These are phyloP conservation scores for Moniliella sp. DNA, from an alignment of 1,284 basidiomycete species.

Conservation along the genomic window DNA sequence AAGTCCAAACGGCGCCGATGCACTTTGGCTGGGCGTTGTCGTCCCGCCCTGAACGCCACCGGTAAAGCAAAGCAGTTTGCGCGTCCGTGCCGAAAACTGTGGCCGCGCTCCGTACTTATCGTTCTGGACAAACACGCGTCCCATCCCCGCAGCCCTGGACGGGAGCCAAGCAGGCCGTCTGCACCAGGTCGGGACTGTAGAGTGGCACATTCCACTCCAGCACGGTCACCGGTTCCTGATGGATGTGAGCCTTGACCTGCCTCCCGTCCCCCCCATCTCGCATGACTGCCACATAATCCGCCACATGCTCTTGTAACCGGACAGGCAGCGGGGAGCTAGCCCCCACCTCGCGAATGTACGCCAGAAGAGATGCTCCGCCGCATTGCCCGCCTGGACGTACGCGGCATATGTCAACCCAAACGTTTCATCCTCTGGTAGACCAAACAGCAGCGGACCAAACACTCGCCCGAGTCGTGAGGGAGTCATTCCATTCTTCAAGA, in stretches of 20 bases:
- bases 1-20: background rate
- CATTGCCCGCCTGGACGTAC: conserved; percentile 22
- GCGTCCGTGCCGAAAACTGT: conserved; percentile 21
- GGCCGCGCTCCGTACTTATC: conserved; percentile 12
- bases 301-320: conserved; percentile 16
- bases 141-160: conserved; percentile 14
- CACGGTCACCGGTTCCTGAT: conserved; percentile 17
- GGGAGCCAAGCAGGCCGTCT: conserved; percentile 16
- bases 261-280: conserved; percentile 7
- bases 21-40: too few species aligned
- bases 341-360: conserved; percentile 21
- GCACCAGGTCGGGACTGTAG: conserved; percentile 23
- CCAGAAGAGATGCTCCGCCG: conserved; percentile 27
- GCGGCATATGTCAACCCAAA: conserved; percentile 27
- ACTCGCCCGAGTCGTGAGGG: conserved; percentile 18
- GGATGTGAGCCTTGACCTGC: conserved; percentile 10
- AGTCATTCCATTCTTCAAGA: conserved; percentile 31
- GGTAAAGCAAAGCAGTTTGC: conserved; percentile 23
- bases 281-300: conserved; percentile 20
- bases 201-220: conserved; percentile 20
- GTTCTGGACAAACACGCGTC: conserved; percentile 8
- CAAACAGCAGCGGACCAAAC: conserved; percentile 25
- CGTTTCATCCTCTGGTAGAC: conserved; percentile 28
- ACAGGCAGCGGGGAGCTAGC: conserved; percentile 12
- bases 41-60: conserved; percentile 1